Evolutionary conservation across 768 basidiomycete species (phyloP).

Genomic region (Cytidiella melzeri): DNA sequence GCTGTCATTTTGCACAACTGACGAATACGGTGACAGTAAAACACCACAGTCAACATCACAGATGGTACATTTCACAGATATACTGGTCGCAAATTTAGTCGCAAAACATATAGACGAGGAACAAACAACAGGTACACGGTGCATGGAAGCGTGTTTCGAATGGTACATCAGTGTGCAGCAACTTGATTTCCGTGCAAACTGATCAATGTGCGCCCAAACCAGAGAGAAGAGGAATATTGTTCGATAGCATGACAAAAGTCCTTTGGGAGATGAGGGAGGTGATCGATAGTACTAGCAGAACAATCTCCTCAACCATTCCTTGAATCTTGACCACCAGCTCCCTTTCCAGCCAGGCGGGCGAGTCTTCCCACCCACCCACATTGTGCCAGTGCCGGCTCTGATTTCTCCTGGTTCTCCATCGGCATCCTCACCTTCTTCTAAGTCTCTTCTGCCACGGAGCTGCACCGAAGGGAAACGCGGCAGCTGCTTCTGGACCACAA

Average conservation of each 20-base stretch:
- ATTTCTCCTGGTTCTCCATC: slow-evolving; percentile 50
- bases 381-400: slow-evolving; percentile 73
- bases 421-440: slow-evolving; percentile 66
- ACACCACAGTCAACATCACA: neutral
- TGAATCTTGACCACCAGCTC: slow-evolving; percentile 72
- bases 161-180: neutral
- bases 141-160: neutral
- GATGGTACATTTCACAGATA: neutral
- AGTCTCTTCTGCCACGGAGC: slow-evolving; percentile 40
- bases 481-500: slow-evolving; percentile 61
- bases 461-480: slow-evolving; percentile 57
- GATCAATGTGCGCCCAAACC: no score
- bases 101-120: neutral
- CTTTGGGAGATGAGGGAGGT: neutral
- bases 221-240: neutral
- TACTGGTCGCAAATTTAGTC: neutral
- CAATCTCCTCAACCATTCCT: slow-evolving; percentile 71
- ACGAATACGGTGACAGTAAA: no score
- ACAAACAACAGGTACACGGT: neutral
- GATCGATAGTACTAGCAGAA: slow-evolving; percentile 49
- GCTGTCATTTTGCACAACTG: no score
- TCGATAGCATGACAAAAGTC: neutral
- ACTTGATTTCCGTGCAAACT: no score
- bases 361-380: slow-evolving; percentile 65
- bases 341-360: slow-evolving; percentile 68